A percentile compares a stretch with the other conserved stretches of the same genome.
Evolutionary conservation across 1,284 basidiomycete genomes (phyloP).

Genomic region (Lentinula novae-zelandiae): DNA sequence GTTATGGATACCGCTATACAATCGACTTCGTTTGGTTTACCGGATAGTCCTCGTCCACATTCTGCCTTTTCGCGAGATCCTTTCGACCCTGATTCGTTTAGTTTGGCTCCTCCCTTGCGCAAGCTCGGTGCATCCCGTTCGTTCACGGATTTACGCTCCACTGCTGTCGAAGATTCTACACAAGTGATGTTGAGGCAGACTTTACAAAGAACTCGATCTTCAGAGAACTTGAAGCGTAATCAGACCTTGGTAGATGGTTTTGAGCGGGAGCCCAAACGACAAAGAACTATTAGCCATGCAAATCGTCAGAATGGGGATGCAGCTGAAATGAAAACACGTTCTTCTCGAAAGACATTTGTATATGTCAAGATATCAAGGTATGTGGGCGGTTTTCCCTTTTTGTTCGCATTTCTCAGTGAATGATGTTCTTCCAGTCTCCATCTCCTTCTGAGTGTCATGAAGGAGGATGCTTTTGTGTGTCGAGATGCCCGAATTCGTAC

Average conservation of each 20-base stretch:
- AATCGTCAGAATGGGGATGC: constrained; percentile 44
- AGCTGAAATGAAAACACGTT: constrained; percentile 73
- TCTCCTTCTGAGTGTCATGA: constrained; percentile 65
- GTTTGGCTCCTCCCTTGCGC: constrained; percentile 36
- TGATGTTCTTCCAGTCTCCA: constrained; percentile 44
- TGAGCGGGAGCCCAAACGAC: constrained; percentile 19
- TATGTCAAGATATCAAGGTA: constrained; percentile 76
- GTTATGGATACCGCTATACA: constrained; percentile 5
- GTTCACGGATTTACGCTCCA: constrained; percentile 62
- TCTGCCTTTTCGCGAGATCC: constrained; percentile 27
- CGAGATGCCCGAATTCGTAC: constrained; percentile 72
- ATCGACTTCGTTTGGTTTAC: constrained; percentile 6
- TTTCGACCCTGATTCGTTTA: constrained; percentile 18
- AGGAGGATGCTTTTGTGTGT: constrained; percentile 69
- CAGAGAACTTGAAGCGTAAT: constrained; percentile 22
- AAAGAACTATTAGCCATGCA: constrained; percentile 20
- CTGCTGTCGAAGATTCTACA: constrained; percentile 33
- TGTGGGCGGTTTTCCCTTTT: constrained; percentile 21
- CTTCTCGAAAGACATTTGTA: constrained; percentile 82
- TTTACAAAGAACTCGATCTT: constrained; percentile 31
- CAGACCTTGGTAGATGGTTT: constrained; percentile 11
- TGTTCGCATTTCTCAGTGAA: background rate
- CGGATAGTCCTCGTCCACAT: constrained; percentile 38
- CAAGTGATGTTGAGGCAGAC: constrained; percentile 23
- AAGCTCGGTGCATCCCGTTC: constrained; percentile 61